Evolutionary conservation across 73 alveolate genomes (phyloP), one percentile per base, ranked within the genome.

Genomic region (Paramecium biaurelia): DNA sequence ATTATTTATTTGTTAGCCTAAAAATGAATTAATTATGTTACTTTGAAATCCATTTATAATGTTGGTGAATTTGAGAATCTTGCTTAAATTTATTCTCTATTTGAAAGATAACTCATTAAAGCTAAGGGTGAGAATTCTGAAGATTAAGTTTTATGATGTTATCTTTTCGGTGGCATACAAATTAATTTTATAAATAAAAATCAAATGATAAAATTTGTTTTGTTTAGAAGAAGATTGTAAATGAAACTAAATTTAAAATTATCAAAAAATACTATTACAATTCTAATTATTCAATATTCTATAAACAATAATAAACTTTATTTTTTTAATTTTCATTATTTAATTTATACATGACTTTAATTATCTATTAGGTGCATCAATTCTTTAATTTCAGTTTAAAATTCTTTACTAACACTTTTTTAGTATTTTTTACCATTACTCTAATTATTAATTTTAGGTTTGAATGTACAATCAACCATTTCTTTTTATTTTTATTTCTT

Each of bases 61-160:
- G 90, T 79, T 23, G 90, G 90, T 10, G 76, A 41, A 41, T 74
- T 74, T 1, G 76, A 43, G 41, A 79, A 45, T 23, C 90, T 41
- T 7, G 90, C 76, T 38, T 79, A 45, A 41, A 79, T 30, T 21
- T 21, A 58, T 8, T 79, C 90, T 79, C 72, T 79, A 24, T 79
- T 79, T 4, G 90, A 79, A 1, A 79, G 56, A 34, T 43, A 43
- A 79, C 43, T 79, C 76, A 79, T 79, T 9, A 79, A 4, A 24
- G 76, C 90, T 24, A 42, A 43, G 4, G 90, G 76, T 1, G 76
- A 12, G 7, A 79, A 43, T 23, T 79, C 90, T 8, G 90, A 79
- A 10, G 76, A 43, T 53, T 79, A 79, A 34, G 90, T 79, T 47
- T 79, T 79, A 23, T 79, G 90, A 21, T 79, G 90, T 63, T 79